Evolutionary conservation across 2,329 filamentous ascomycete species (phyloP), one percentile per base, ranked within the genome.

Genomic region (Cordyceps militaris): DNA sequence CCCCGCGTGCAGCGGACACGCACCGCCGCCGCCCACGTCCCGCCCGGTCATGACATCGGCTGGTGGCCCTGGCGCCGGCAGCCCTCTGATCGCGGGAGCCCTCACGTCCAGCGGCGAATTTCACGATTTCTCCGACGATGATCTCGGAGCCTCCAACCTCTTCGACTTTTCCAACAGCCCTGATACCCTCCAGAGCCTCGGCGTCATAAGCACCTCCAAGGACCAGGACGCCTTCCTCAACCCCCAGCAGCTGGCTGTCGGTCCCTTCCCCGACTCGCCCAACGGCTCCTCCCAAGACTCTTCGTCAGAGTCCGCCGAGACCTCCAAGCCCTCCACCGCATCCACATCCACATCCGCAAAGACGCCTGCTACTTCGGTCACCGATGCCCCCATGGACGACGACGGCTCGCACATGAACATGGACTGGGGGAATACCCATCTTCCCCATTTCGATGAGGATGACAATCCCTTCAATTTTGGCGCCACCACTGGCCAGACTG

Each of bases 251-350:
- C 65, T 72, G 42, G 64, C 72, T 16, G 63, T 67, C 21, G 71
- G 71, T 16, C 72, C 73, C n/a, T 73, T 74, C 47, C 74, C 72
- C 52, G 71, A 73, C 61, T 75, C 73, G 38, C 71, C 73, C 47
- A 71, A 69, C 67, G 73, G 68, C 53, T 74, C 72, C 11, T 77
- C 74, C 52, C 73, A 73, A 58, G 79, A 81, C 63, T 79, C 77
- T 3, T 77, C 77, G 4, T 81, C 78, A 52, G 78, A 81, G 60
- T 81, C 79, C 9, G 76, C 76, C 13, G 73, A 73, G 40, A 79
- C 70, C 28, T 66, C 76, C 32, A 79, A 79, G 65, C 71, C 74
- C 57, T 73, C 77, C 36, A 71, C 71, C 16, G 78, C 75, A 61
- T 76, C 75, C 1, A 72, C 72, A 21, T 79, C 77, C 7, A 16